phyloP scores from a whole-genome alignment of 1,139 yeast genomes.

The Kodamaea plutei region DNA sequence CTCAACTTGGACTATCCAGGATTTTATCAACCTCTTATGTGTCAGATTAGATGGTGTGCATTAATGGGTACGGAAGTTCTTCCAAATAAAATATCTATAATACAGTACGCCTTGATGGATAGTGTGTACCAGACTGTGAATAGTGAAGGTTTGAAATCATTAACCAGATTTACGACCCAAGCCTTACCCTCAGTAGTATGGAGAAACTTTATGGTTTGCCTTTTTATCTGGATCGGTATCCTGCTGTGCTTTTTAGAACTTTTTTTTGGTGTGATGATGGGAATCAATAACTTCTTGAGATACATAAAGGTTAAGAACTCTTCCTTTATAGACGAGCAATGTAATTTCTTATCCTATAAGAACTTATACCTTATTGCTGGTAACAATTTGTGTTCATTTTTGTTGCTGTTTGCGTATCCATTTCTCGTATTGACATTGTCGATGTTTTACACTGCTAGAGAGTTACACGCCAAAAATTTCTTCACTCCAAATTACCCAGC shows the following conservation, averaged over 20 bases:
- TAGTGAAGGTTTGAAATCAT: slow-evolving; percentile 29
- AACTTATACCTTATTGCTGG: slow-evolving; percentile 30
- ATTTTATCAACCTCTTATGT: slow-evolving; percentile 54
- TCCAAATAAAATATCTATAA: neutral
- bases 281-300: slow-evolving; percentile 13
- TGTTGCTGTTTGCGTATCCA: slow-evolving; percentile 41
- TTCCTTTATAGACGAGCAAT: slow-evolving; percentile 9
- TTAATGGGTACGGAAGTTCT: slow-evolving; percentile 22
- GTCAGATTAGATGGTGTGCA: slow-evolving; percentile 34
- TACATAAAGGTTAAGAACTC: slow-evolving; percentile 5
- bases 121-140: slow-evolving; percentile 34
- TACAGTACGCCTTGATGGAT: slow-evolving; percentile 14
- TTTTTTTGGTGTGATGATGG: slow-evolving; percentile 18
- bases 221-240: slow-evolving; percentile 26
- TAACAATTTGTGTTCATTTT: slow-evolving; percentile 27
- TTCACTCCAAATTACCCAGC: slow-evolving; percentile 15
- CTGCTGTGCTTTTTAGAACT: slow-evolving; percentile 22
- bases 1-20: slow-evolving; percentile 61
- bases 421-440: slow-evolving; percentile 41
- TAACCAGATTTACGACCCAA: slow-evolving; percentile 27
- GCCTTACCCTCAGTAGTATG: slow-evolving; percentile 29
- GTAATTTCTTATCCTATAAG: slow-evolving; percentile 17
- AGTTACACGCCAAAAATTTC: slow-evolving; percentile 12
- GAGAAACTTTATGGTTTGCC: slow-evolving; percentile 40
- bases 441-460: slow-evolving; percentile 27